Percentiles rank a stretch among this genome's conserved stretches.
Conservation (phyloP, 495 filamentous ascomycete species). For the Podospora appendiculata region DNA sequence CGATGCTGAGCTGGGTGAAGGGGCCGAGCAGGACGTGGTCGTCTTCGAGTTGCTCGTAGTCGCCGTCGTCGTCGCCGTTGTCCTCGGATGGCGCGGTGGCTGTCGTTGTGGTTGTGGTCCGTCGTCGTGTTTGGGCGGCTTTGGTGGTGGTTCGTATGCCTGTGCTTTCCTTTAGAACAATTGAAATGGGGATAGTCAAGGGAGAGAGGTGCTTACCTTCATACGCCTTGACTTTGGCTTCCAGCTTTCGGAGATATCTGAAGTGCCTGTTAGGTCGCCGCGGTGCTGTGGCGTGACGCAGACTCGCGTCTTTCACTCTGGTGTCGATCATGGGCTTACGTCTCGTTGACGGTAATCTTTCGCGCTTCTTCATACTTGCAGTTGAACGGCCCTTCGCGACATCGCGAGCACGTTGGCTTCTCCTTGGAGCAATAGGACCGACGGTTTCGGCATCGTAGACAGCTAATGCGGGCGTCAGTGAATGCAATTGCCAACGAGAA, state of each 20-base stretch:
- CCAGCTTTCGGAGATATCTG: constrained; percentile 13
- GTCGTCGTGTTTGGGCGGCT: too few species aligned
- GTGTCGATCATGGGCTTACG: constrained; percentile 3
- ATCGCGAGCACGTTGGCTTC: constrained; percentile 13
- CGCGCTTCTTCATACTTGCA: constrained; percentile 15
- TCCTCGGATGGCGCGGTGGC: not conserved
- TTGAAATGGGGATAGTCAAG: not conserved
- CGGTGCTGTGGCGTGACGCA: too few species aligned
- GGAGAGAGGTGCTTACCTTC: not conserved
- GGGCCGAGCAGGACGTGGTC: constrained; percentile 13
- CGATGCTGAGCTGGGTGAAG: constrained; percentile 14
- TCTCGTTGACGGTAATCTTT: constrained; percentile 15
- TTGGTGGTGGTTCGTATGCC: not conserved
- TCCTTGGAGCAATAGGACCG: constrained; percentile 16
- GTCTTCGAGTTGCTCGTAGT: constrained; percentile 15
- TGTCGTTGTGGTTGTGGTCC: too few species aligned
- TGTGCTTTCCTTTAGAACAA: too few species aligned
- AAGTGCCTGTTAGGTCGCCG: too few species aligned
- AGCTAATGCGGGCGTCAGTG: constrained; percentile 1
- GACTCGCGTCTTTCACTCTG: too few species aligned
- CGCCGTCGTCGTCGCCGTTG: not conserved
- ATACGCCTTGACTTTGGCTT: constrained; percentile 13
- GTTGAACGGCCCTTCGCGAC: constrained; percentile 5
- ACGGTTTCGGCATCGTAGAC: constrained; percentile 14
- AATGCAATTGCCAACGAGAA: too few species aligned